phyloP scores from a whole-genome alignment of 179 eudicot genomes.

The Beta corolliflora region DNA sequence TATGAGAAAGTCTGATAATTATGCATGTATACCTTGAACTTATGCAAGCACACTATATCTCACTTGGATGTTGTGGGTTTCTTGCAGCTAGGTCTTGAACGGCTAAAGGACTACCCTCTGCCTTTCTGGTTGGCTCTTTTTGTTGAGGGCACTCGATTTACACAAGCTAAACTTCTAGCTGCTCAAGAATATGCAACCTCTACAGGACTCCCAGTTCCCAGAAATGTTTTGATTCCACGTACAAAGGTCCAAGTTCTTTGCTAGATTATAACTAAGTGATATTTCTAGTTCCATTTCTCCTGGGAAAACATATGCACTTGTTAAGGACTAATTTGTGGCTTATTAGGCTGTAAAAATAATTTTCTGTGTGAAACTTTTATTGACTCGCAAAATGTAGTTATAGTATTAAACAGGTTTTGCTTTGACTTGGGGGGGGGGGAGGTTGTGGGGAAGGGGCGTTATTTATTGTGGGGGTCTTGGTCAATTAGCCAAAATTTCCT shows the following conservation, averaged over 20 bases:
- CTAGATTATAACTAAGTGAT: not conserved
- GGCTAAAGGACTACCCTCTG: constrained; percentile 62
- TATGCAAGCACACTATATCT: constrained; percentile 12
- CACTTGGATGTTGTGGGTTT: constrained; percentile 21
- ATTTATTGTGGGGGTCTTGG: too few relatives aligned
- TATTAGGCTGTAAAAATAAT: not conserved
- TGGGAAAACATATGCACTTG: not conserved
- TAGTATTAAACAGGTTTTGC: too few relatives aligned
- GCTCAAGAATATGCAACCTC: constrained; percentile 86
- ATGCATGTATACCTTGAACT: not conserved
- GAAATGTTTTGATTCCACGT: constrained; percentile 81
- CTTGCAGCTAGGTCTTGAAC: constrained; percentile 70
- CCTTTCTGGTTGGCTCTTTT: constrained; percentile 96
- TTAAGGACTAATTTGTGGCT: not conserved
- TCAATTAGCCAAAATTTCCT: too few relatives aligned
- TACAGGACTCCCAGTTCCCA: constrained; percentile 72
- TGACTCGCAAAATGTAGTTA: too few relatives aligned
- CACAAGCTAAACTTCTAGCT: constrained; percentile 76
- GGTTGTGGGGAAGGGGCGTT: too few relatives aligned
- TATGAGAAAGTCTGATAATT: not conserved
- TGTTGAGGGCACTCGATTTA: constrained; percentile 93
- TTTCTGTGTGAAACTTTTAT: not conserved
- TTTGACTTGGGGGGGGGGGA: too few relatives aligned
- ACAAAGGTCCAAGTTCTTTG: constrained; percentile 61
- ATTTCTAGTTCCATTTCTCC: not conserved